Evolutionary conservation across 495 filamentous ascomycete genomes (phyloP).

Genomic region (Aspergillus heteromorphus): DNA sequence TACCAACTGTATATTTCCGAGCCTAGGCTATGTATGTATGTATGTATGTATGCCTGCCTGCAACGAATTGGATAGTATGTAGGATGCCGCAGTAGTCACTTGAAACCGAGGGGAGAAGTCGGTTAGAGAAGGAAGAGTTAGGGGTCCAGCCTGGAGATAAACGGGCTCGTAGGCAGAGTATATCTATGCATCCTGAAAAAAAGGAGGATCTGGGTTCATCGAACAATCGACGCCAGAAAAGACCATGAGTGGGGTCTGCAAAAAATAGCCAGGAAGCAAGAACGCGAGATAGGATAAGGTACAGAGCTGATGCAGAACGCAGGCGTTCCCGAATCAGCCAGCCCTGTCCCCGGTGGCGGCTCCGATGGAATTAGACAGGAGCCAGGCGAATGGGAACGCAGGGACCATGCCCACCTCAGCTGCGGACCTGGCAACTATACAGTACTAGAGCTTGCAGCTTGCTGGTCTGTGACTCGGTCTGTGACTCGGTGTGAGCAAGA

Average conservation of each 20-base stretch:
- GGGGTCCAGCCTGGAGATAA: neutral
- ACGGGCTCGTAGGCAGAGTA: neutral
- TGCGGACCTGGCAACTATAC: neutral
- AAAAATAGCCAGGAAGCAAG: neutral
- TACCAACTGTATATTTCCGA: neutral
- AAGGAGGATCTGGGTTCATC: neutral
- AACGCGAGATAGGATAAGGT: conserved; percentile 8
- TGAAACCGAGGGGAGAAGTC: neutral
- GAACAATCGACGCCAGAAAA: neutral
- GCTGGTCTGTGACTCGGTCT: neutral
- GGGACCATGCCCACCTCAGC: neutral
- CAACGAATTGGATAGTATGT: neutral
- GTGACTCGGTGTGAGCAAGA: neutral
- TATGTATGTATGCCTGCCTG: neutral
- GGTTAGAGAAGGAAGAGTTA: neutral
- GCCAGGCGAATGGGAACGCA: conserved; percentile 3
- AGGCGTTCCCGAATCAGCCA: conserved; percentile 3
- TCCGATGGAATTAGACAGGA: neutral
- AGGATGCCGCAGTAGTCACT: neutral
- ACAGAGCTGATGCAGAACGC: neutral
- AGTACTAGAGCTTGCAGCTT: too few species aligned
- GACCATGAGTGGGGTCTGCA: neutral
- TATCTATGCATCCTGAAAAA: neutral
- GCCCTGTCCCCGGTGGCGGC: conserved; percentile 11
- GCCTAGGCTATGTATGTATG: neutral